Evolutionary conservation across 176 grass and related monocot species (phyloP), one percentile per base, ranked within the genome.

Genomic region (Aegilops speltoides): DNA sequence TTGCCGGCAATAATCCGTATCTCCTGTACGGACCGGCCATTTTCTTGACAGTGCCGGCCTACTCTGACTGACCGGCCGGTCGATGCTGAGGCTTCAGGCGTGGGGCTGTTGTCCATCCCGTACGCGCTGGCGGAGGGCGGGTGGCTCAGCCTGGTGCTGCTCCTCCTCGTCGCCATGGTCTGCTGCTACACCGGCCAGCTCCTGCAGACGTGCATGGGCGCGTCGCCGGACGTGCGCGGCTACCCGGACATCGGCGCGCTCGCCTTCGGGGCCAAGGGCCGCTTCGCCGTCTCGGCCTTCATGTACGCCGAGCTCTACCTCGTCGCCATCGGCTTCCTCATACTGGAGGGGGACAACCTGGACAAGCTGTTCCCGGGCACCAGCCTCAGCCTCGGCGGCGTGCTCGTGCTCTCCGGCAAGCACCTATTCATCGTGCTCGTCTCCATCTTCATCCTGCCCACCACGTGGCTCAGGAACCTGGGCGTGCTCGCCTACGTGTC

Each of bases 301-400:
- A 89, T 95, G 78, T 97, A 97, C 91, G 82, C 92, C 17, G 95
- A 95, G 88, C 93, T 97, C 85, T 97, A 95, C 88, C 84, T 97
- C 65, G 93, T 97, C 13, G 89, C 95, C 34, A 62, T 89, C 50
- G 95, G 93, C 3, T 97, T 97, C 83, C 68, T 97, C n/a, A 97
- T 97, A 65, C 83, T 97, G 15, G 92, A 95, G 23, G 95, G 92
- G 20, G 92, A 97, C 74, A 95, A 93, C 84, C 80, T 97, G 0
- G 67, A 97, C 82, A 97, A 97, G 63, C 76, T 97, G 10, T 95
- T 97, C 68, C 95, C 95, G 1, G 78, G 86, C 79, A 77, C 84
- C 3, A 91, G 25, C 72, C 59, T 95, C 69, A 41, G 36, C 62
- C 41, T 94, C 54, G 77, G 76, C 17, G 72, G 65, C 7, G 76